Percentiles rank a stretch among this genome's conserved stretches.
Conservation (phyloP, 441 rosid species). For the Lepidium campestre region DNA sequence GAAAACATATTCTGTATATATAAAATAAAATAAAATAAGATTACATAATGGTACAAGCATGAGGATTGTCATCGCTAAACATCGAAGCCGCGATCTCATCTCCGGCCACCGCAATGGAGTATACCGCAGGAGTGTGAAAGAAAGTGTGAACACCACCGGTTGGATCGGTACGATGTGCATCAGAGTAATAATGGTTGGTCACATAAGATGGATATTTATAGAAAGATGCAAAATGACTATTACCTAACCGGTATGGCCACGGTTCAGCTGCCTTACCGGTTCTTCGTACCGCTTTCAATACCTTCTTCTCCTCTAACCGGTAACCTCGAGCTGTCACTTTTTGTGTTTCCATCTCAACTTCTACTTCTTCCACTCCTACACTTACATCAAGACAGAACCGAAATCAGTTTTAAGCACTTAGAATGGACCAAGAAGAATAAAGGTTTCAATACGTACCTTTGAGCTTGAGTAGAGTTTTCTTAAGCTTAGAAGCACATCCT, state of each 20-base stretch:
- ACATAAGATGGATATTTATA: slow-evolving; percentile 77
- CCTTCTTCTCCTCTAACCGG: slow-evolving; percentile 66
- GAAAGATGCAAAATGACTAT: slow-evolving; percentile 68
- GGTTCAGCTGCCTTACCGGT: slow-evolving; percentile 82
- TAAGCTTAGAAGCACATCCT: slow-evolving; percentile 85
- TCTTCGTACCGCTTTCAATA: slow-evolving; percentile 64
- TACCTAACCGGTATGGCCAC: slow-evolving; percentile 82
- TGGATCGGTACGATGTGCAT: slow-evolving; percentile 38
- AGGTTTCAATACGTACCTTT: slow-evolving; percentile 75
- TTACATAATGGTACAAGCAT: slow-evolving; percentile 78
- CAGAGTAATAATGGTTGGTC: slow-evolving; percentile 69
- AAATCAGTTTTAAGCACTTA: not conserved
- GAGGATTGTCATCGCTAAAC: slow-evolving; percentile 85
- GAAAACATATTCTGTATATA: not conserved
- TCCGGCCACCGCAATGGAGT: slow-evolving; percentile 73
- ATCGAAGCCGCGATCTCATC: slow-evolving; percentile 78
- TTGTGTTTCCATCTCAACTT: slow-evolving; percentile 74
- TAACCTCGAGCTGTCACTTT: slow-evolving; percentile 61
- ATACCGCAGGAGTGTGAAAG: slow-evolving; percentile 83
- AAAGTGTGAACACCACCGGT: slow-evolving; percentile 57
- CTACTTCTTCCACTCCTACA: slow-evolving; percentile 79
- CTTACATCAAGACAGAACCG: not conserved
- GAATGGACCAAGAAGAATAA: not conserved
- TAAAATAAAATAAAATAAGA: not conserved
- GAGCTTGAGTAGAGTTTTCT: slow-evolving; percentile 74